phyloP scores from a whole-genome alignment of 2,329 filamentous ascomycete species.

The Calonectria fujianensis region DNA sequence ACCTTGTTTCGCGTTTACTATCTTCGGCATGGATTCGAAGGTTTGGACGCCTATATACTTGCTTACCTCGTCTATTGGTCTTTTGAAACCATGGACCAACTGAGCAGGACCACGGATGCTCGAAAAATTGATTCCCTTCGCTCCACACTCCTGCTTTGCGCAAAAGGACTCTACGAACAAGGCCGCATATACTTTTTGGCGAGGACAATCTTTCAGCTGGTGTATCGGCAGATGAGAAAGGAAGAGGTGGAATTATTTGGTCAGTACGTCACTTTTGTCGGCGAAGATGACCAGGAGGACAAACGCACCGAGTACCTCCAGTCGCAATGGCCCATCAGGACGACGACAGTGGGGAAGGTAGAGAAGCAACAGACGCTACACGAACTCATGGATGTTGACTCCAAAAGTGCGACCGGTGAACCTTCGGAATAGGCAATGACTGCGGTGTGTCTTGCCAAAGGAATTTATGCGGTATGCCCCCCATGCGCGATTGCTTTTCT shows the following conservation, averaged over 20 bases:
- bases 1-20: constrained; percentile 1
- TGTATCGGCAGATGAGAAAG: not conserved
- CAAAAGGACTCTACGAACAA: constrained; percentile 5
- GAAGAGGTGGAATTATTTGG: not conserved
- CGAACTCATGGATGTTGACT: not conserved
- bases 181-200: constrained; percentile 15
- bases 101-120: not conserved
- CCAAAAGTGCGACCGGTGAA: not conserved
- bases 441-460: not conserved
- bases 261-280: not conserved
- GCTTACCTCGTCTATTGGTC: not conserved
- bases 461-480: not conserved
- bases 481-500: not conserved
- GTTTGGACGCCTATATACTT: not conserved
- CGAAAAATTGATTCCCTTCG: not conserved
- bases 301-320: not conserved
- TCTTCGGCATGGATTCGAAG: constrained; percentile 1
- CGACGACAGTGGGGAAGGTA: not conserved
- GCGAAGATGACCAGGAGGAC: not conserved
- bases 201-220: constrained; percentile 3
- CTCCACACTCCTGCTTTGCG: not conserved
- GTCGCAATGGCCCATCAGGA: not conserved
- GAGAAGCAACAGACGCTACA: not conserved
- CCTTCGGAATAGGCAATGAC: not conserved
- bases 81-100: constrained; percentile 1